phyloP scores from a whole-genome alignment of 1,139 yeast genomes.

The Nakaseomyces uthaithaninus region DNA sequence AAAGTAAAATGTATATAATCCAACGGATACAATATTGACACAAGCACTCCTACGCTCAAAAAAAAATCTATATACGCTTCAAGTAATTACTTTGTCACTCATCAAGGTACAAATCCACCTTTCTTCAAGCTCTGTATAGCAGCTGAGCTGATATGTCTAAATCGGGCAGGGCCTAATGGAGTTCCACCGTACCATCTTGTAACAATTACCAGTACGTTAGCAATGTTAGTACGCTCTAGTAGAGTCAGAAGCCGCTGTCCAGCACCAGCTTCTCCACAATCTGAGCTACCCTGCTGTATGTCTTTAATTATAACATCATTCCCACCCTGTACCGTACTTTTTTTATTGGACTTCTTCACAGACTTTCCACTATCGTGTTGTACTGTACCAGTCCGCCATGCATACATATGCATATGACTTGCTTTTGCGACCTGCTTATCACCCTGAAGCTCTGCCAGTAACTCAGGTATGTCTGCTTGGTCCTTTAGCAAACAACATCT shows the following conservation, averaged over 20 bases:
- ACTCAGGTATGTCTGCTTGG: conserved; percentile 35
- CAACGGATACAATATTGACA: too few relatives aligned
- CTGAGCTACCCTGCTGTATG: conserved; percentile 48
- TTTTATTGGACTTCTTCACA: conserved; percentile 9
- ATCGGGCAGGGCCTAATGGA: conserved; percentile 56
- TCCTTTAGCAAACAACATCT: conserved; percentile 38
- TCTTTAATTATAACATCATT: conserved; percentile 15
- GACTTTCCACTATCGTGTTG: conserved; percentile 10
- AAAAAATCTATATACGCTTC: too few relatives aligned
- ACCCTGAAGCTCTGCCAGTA: conserved; percentile 34
- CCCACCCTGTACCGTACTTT: neutral
- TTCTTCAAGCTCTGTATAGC: conserved; percentile 39
- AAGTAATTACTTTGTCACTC: too few relatives aligned
- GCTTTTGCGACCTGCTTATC: conserved; percentile 45
- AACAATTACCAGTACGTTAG: conserved; percentile 52
- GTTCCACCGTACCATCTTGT: conserved; percentile 71
- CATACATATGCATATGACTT: conserved; percentile 58
- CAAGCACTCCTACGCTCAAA: too few relatives aligned
- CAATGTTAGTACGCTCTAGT: conserved; percentile 40
- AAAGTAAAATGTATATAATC: too few relatives aligned
- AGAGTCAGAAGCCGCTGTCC: conserved; percentile 48
- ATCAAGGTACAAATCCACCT: conserved; percentile 20
- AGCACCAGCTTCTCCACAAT: conserved; percentile 61
- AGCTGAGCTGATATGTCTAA: conserved; percentile 50
- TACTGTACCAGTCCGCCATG: conserved; percentile 48